Evolutionary conservation across 2,329 filamentous ascomycete genomes (phyloP), one percentile per base, ranked within the genome.

Genomic region (Hypoxylon sp.): DNA sequence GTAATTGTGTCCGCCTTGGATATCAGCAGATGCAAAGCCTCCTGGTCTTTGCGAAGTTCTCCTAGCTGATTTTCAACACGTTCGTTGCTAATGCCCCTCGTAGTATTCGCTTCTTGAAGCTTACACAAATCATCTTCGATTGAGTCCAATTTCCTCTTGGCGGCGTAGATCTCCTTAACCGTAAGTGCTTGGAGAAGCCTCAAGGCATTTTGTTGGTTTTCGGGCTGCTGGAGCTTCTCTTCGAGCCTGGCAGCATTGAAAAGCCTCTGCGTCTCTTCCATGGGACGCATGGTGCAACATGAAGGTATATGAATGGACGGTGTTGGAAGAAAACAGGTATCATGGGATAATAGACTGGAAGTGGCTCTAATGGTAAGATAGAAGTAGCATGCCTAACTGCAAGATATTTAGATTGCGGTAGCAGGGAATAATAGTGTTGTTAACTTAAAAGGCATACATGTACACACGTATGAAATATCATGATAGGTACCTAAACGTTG

Each of bases 121-220:
- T 62, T 63, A 3, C 28, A 19, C 30, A 67, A 53, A 9, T 30
- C 41, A 7, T 45, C 63, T 30, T 71, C 68, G 21, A 71, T 60
- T 6, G 52, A 43, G 14, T 46, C 55, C n/a, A 71, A 28, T 14
- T 64, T 63, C 13, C 46, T 60, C 21, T 71, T 65, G 23, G 60
- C 64, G 19, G 53, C 60, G 23, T 70, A 67, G 3, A 74, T 63
- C 19, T 73, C 62, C 25, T 68, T 63, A 14, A 70, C 65, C n/a
- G 66, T 65, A 2, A 74, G 64, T 23, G 64, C 63, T 30, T 69
- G 57, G 13, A 75, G 52, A 21, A 74, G 56, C 14, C 69, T 69
- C 2, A 64, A 36, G 38, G 72, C 62, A 14, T 53, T 69, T 2
- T 60, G 43, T 32, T 64, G 60, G 53, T 60, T 70, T 9, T 52